Conservation (phyloP, 2,329 filamentous ascomycete genomes). For the Xylariaceae sp. region DNA sequence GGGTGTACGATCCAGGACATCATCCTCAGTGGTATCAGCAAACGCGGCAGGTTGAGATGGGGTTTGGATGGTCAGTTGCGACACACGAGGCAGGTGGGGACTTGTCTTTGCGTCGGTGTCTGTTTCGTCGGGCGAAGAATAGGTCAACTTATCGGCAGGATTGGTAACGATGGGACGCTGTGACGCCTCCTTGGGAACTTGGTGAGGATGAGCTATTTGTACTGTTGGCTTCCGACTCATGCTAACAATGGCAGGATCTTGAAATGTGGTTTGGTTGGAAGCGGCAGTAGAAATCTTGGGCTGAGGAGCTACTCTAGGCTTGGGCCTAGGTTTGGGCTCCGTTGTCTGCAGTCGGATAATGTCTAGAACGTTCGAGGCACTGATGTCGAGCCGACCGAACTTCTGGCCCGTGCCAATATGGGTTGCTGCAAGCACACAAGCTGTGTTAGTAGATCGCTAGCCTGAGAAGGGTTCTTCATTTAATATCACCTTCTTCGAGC, state of each 20-base stretch:
- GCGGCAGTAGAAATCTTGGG: slow-evolving; percentile 25
- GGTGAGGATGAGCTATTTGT: slow-evolving; percentile 26
- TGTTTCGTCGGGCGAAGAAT: slow-evolving; percentile 27
- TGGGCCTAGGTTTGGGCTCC: neutral
- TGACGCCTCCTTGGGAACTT: slow-evolving; percentile 33
- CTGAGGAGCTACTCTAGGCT: slow-evolving; percentile 11
- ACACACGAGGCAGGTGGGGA: slow-evolving; percentile 5
- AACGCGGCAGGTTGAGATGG: slow-evolving; percentile 10
- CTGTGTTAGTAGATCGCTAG: neutral
- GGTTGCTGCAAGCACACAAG: slow-evolving; percentile 14
- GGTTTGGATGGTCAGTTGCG: slow-evolving; percentile 20
- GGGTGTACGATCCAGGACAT: slow-evolving; percentile 19
- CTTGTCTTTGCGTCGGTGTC: slow-evolving; percentile 17
- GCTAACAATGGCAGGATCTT: slow-evolving; percentile 81
- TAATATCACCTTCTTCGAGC: slow-evolving; percentile 22
- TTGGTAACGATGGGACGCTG: slow-evolving; percentile 28
- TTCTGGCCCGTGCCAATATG: slow-evolving; percentile 20
- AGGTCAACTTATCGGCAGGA: slow-evolving; percentile 25
- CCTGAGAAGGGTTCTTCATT: neutral
- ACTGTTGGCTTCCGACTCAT: slow-evolving; percentile 46
- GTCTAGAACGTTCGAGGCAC: slow-evolving; percentile 28
- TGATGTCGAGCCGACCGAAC: slow-evolving; percentile 21
- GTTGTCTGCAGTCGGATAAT: slow-evolving; percentile 20
- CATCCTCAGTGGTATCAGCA: slow-evolving; percentile 24
- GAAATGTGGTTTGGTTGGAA: slow-evolving; percentile 47